Base-by-base conservation (phyloP, 2,329 filamentous ascomycete genomes). In the Calonectria multiphialidica region DNA sequence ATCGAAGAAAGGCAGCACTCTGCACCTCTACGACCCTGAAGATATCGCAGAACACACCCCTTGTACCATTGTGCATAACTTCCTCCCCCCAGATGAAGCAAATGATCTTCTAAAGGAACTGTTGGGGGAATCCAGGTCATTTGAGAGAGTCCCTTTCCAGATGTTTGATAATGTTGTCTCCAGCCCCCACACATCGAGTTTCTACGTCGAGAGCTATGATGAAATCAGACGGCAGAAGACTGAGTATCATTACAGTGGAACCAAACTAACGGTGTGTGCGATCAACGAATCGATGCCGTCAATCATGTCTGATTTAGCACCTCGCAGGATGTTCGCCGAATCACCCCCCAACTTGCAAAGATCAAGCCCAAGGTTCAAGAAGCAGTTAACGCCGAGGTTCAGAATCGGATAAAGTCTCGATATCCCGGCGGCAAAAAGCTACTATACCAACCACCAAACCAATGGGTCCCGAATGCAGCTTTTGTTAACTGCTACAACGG, bases 401-500 rank as follows among this genome's bases (percentile, higher is more conserved):
- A 89, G 66, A 86, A 88, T 8, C 92, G 95, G 9, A 97, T 96
- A 72, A 85, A 85, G 59, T 88, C 90, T 3, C 88, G 89, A 67
- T 95, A 97, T 72, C 93, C 93, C 0, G 86, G 85, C 21, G 91
- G 92, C 15, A 88, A 90, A 81, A 98, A 96, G 82, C 89, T 98
- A 33, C 92, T 89, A 76, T 92, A 94, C 77, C 96, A 98, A 80
- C 93, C 93, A 0, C 89, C 94, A 0, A 83, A 89, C 0, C 84
- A 88, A 0, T 98, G 96, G 96, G 86, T 87, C 10, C 94, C 96
- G 12, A 98, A 98, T 80, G 95, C 95, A 0, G 95, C 96, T 0
- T 96, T 98, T 80, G 96, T 98, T 18, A 99, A 99, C 82, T 98
- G 95, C 85, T 99, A 99, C 82, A 88, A 93, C 77, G 96, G 96